Base-by-base conservation (phyloP, 768 basidiomycete genomes). In the Lactarius trivialis region DNA sequence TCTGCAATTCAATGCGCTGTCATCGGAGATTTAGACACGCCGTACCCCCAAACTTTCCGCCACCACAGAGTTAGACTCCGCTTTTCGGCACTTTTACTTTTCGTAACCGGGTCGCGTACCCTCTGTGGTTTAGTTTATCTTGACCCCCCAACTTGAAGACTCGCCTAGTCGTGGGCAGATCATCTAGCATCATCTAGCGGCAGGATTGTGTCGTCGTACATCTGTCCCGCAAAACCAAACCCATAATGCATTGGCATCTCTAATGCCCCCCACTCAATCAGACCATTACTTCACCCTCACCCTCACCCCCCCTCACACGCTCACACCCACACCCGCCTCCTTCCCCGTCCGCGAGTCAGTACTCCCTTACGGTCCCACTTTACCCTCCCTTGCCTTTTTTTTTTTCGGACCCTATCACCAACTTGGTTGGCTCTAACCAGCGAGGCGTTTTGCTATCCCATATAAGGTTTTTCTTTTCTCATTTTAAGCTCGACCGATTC, bases 1-100 rank as follows among this genome's bases (percentile, higher is more conserved):
- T 60, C 52, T 60, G 30, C 59, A 54, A 54, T 60, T 54, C 59
- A 60, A 53, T 41, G 41, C 39, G 50, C 52, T 53, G 52, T 60
- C 43, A 45, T 55, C 59, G 59, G 52, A 55, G 53, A 55, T 55
- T 43, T 30, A n/a, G 59, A 26, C 45, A 50, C 45, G 33, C 15
- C 41, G 53, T 50, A n/a, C 39, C 53, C 32, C 51, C 45, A 55
- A 48, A 37, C 24, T 54, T 53, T 32, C 52, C 41, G 53, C 53
- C 59, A 54, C 59, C 9, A 60, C 7, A 30, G 53, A 9, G 52
- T 60, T 33, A 52, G 50, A 59, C 58, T 52, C 58, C 51, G 58
- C 50, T 52, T 41, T 24, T 8, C 50, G 28, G 15, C 5, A 30
- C 5, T 21, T 37, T 21, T 52, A 24, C 37, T 53, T 48, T 48